Percentiles rank a stretch among this genome's conserved stretches.
These are phyloP conservation scores for Maudiozyma saulgeensis DNA, from an alignment of 805 yeast species.

Conservation along the genomic window DNA sequence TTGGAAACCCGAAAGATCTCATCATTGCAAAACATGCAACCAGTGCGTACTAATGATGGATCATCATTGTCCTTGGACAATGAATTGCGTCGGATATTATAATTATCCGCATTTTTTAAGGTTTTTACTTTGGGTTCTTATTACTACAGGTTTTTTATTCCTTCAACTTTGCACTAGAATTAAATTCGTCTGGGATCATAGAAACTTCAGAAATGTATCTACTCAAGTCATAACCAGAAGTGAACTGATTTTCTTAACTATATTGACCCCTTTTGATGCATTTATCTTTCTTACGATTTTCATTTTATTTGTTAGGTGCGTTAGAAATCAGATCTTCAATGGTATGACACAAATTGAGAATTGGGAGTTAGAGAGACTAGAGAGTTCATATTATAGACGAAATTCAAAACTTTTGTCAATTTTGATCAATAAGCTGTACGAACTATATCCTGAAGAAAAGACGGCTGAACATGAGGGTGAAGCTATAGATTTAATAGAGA, in stretches of 20 bases:
- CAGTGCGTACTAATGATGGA: slow-evolving; percentile 81
- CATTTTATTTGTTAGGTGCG: slow-evolving; percentile 51
- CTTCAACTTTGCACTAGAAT: slow-evolving; percentile 35
- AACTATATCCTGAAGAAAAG: slow-evolving; percentile 30
- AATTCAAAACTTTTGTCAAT: slow-evolving; percentile 25
- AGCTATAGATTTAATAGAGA: slow-evolving; percentile 9
- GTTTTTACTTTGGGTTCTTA: slow-evolving; percentile 57
- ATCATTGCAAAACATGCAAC: slow-evolving; percentile 73
- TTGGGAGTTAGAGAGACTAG: slow-evolving; percentile 86
- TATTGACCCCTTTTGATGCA: slow-evolving; percentile 44
- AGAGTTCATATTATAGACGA: slow-evolving; percentile 48
- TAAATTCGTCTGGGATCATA: slow-evolving; percentile 32
- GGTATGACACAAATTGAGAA: slow-evolving; percentile 86
- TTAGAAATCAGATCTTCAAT: slow-evolving; percentile 40
- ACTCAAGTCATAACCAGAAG: slow-evolving; percentile 33
- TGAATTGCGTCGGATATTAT: slow-evolving; percentile 74
- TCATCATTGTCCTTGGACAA: slow-evolving; percentile 92
- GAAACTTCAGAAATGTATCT: slow-evolving; percentile 36
- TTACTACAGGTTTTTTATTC: slow-evolving; percentile 41
- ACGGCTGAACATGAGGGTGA: slow-evolving; percentile 9
- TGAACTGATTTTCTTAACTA: slow-evolving; percentile 46
- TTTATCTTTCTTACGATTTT: slow-evolving; percentile 55
- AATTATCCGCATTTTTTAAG: slow-evolving; percentile 76
- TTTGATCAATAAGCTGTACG: slow-evolving; percentile 38
- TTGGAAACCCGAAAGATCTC: slow-evolving; percentile 75